Base-by-base conservation (phyloP, 225 moss, liverwort and hornwort species). In the Marchantia paleacea region DNA sequence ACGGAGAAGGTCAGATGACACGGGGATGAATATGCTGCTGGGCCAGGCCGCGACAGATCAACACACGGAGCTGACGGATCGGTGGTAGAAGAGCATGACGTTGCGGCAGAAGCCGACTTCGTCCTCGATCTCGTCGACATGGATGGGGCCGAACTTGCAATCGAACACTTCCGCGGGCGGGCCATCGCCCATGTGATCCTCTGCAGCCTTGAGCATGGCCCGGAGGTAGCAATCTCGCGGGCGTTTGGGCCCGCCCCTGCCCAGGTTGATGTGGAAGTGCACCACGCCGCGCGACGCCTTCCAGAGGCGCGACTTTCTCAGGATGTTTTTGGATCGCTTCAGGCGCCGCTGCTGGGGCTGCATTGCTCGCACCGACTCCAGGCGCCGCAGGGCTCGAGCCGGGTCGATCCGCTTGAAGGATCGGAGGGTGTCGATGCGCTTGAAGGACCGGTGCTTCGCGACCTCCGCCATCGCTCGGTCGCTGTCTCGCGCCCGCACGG, bases 51-150 rank as follows among this genome's bases (percentile, higher is more conserved):
- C 28, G 24, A 28, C 75, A 29, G 26, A 78, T 79, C 53, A 79
- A 66, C 50, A 54, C 53, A 79, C 24, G 0, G 69, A 69, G 30
- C 79, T 79, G 15, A 79, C 30, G 19, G 79, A 79, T 79, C 79
- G 69, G 29, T 79, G 79, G 55, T 53, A 69, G 48, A 79, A 67
- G 20, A 79, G 31, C 69, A 79, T 69, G 16, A 79, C 29, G 54
- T 69, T 24, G 52, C 69, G 68, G 54, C 79, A 79, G 53, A 79
- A 79, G 29, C 79, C 68, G 6, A 79, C 79, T 25, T 79, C 79
- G 4, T 79, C 79, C 77, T 77, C 64, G 13, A 68, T 70, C 29
- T 79, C 69, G 25, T 79, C 53, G 6, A 70, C 79, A 47, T 79
- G 69, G 53, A 79, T 69, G 7, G 79, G 79, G 39, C 79, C 69